Conservation (phyloP, 257 asterid genomes). For the Solanum bulbocastanum region DNA sequence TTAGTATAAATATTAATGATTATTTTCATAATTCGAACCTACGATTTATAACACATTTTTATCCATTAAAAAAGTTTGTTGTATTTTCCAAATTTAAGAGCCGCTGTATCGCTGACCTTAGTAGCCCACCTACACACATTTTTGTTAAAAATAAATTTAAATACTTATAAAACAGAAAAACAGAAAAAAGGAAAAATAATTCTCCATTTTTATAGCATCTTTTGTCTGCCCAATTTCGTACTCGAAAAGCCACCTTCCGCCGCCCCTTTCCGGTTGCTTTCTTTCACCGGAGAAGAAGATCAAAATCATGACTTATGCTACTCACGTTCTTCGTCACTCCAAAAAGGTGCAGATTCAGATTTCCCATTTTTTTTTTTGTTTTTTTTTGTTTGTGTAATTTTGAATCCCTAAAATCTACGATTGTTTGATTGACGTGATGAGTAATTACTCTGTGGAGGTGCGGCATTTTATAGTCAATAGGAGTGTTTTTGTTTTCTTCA, state of each 20-base stretch:
- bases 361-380: background rate
- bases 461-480: background rate
- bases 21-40: too few relatives aligned
- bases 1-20: too few relatives aligned
- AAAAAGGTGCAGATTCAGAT: slow-evolving; percentile 30
- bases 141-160: background rate
- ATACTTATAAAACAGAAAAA: background rate
- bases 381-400: background rate
- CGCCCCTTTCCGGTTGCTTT: background rate
- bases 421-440: background rate
- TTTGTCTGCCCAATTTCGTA: background rate
- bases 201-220: background rate
- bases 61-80: background rate
- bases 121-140: background rate
- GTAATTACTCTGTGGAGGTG: background rate
- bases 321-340: slow-evolving; percentile 56
- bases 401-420: background rate
- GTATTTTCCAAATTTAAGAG: background rate
- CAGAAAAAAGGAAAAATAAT: background rate
- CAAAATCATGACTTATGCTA: slow-evolving; percentile 32
- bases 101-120: background rate
- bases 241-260: slow-evolving; percentile 2
- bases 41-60: too few relatives aligned
- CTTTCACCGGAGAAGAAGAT: background rate
- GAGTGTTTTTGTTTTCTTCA: background rate